phyloP scores from a whole-genome alignment of 768 basidiomycete genomes.

The Rhizopogon vinicolor region DNA sequence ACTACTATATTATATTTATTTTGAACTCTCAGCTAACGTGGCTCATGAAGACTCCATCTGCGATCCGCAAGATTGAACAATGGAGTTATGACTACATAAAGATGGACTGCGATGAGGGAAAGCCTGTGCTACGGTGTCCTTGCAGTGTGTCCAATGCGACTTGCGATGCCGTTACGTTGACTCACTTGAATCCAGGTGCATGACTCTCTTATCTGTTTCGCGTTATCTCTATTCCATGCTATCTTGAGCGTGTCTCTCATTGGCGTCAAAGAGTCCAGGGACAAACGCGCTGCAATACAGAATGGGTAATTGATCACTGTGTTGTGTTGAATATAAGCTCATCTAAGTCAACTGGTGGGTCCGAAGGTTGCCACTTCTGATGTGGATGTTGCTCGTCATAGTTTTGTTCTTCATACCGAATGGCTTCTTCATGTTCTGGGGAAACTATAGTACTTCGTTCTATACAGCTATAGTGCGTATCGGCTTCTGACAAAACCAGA shows the following conservation, averaged over 20 bases:
- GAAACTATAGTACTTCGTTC: conserved; percentile 41
- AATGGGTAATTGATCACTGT: conserved; percentile 65
- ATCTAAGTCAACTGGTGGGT: conserved; percentile 80
- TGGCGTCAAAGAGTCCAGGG: conserved; percentile 84
- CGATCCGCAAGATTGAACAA: conserved; percentile 83
- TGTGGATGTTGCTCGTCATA: conserved; percentile 80
- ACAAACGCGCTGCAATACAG: conserved; percentile 95
- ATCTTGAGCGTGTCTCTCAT: conserved; percentile 76
- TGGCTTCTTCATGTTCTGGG: conserved; percentile 97
- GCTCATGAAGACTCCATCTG: conserved; percentile 93
- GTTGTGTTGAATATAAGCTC: conserved; percentile 7
- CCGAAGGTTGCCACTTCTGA: conserved; percentile 89
- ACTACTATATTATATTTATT: conserved; percentile 81
- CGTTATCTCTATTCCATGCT: conserved; percentile 83
- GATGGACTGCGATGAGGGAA: conserved; percentile 91
- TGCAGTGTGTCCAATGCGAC: conserved; percentile 55
- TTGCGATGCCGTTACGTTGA: conserved; percentile 2
- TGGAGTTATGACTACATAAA: conserved; percentile 97
- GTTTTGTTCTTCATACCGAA: conserved; percentile 95
- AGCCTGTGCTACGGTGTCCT: conserved; percentile 95
- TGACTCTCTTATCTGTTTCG: conserved; percentile 96
- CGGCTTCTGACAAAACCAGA: too few species aligned
- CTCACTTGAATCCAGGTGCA: conserved; percentile 56
- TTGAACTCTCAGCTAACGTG: conserved; percentile 95
- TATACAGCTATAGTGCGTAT: conserved; percentile 27